Conservation (phyloP, 2,329 filamentous ascomycete species). For the Fusarium nisikadoi region DNA sequence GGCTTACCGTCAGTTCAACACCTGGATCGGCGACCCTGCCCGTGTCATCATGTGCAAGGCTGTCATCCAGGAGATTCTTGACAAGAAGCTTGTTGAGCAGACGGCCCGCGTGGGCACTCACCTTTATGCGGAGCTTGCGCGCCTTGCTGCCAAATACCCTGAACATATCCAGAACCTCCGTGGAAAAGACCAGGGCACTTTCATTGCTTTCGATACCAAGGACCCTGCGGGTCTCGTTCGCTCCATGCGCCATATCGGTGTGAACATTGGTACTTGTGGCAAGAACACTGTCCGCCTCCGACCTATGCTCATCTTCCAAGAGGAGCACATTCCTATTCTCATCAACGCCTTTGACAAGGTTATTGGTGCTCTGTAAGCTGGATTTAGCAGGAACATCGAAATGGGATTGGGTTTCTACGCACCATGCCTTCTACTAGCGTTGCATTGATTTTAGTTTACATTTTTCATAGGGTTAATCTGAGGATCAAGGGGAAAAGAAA, state of each 20-base stretch:
- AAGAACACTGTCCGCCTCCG: conserved; percentile 75
- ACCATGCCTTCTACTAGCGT: conserved; percentile 43
- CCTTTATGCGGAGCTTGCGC: conserved; percentile 72
- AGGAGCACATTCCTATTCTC: conserved; percentile 64
- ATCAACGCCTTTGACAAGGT: conserved; percentile 46
- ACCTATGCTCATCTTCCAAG: conserved; percentile 85
- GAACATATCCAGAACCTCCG: conserved; percentile 77
- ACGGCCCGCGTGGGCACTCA: conserved; percentile 72
- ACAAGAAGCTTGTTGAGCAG: conserved; percentile 75
- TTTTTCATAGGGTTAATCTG: conserved; percentile 18
- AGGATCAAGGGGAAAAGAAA: conserved; percentile 20
- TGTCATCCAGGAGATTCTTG: conserved; percentile 79
- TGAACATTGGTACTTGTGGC: conserved; percentile 84
- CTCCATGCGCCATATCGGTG: conserved; percentile 75
- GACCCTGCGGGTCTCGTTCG: conserved; percentile 75
- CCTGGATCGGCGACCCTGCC: conserved; percentile 86
- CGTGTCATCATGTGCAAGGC: conserved; percentile 80
- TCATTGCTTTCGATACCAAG: conserved; percentile 82
- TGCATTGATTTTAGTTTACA: conserved; percentile 37
- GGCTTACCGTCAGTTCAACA: conserved; percentile 88
- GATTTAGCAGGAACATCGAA: conserved; percentile 11
- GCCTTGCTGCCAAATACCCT: conserved; percentile 73
- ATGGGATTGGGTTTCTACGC: conserved; percentile 25
- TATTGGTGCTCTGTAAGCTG: conserved; percentile 41
- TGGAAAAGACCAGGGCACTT: conserved; percentile 80